Evolutionary conservation across 371 early-diverging fungal genomes (phyloP).

Genomic region (Lichtheimia ornata): DNA sequence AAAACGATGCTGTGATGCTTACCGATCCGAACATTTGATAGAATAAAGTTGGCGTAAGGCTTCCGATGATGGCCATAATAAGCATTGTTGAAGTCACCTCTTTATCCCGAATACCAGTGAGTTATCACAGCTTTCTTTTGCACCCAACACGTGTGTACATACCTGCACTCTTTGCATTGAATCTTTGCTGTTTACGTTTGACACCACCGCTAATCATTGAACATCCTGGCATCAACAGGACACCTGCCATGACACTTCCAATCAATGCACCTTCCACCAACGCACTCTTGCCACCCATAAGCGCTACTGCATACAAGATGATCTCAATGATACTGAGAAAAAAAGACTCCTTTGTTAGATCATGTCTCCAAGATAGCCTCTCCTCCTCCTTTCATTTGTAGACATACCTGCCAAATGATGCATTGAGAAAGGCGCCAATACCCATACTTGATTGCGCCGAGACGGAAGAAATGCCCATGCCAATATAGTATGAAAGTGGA

Average conservation of each 20-base stretch:
- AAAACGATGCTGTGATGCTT: too few relatives aligned
- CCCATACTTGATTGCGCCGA: constrained; percentile 91
- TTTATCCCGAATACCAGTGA: constrained; percentile 11
- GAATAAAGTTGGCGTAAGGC: constrained; percentile 92
- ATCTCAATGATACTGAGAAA: constrained; percentile 94
- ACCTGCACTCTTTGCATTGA: constrained; percentile 93
- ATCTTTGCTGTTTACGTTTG: constrained; percentile 87
- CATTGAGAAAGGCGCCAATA: constrained; percentile 95
- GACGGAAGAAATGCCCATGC: constrained; percentile 94
- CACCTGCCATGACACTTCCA: constrained; percentile 88
- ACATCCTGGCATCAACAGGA: constrained; percentile 90
- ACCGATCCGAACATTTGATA: constrained; percentile 88
- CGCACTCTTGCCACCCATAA: constrained; percentile 83
- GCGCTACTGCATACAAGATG: constrained; percentile 87
- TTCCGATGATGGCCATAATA: constrained; percentile 91
- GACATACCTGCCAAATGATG: constrained; percentile 80
- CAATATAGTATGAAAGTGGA: constrained; percentile 95
- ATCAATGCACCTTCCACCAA: constrained; percentile 93
- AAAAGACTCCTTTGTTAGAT: not conserved
- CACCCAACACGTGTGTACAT: not conserved
- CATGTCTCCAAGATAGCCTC: too few relatives aligned
- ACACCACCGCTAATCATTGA: constrained; percentile 94
- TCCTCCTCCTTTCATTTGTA: not conserved
- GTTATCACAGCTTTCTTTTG: not conserved
- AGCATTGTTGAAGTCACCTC: constrained; percentile 93